Evolutionary conservation across 176 grass and related monocot genomes (phyloP).

Genomic region (Saccharum officinarum): DNA sequence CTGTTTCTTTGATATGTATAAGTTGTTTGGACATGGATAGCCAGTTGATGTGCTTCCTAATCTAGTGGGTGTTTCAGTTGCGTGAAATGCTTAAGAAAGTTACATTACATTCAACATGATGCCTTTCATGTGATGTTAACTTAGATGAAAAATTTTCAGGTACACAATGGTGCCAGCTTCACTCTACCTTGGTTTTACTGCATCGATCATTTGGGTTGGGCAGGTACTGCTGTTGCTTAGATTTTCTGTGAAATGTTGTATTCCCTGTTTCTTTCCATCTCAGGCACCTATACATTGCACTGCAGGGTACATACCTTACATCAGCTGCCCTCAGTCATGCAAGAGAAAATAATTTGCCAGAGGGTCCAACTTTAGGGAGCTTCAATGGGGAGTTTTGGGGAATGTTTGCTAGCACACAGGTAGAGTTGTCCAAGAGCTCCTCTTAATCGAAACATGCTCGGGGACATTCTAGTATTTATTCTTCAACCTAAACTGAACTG

Average conservation of each 20-base stretch:
- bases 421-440: constrained; percentile 13
- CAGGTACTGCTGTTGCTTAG: constrained; percentile 44
- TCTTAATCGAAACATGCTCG: neutral
- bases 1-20: neutral
- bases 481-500: neutral
- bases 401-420: constrained; percentile 92
- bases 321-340: constrained; percentile 81
- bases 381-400: constrained; percentile 99
- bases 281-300: neutral
- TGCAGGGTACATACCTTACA: constrained; percentile 93
- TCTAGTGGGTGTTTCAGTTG: neutral
- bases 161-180: constrained; percentile 96
- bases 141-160: constrained; percentile 41
- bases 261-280: constrained; percentile 11
- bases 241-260: constrained; percentile 9
- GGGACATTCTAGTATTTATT: constrained; percentile 18
- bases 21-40: neutral
- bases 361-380: constrained; percentile 71
- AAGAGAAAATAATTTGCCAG: constrained; percentile 72
- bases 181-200: constrained; percentile 87
- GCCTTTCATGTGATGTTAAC: neutral
- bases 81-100: neutral
- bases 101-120: neutral
- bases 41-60: neutral
- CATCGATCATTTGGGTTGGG: constrained; percentile 96